Base-by-base conservation (phyloP, 1,284 basidiomycete species). In the Peniophora sp. region DNA sequence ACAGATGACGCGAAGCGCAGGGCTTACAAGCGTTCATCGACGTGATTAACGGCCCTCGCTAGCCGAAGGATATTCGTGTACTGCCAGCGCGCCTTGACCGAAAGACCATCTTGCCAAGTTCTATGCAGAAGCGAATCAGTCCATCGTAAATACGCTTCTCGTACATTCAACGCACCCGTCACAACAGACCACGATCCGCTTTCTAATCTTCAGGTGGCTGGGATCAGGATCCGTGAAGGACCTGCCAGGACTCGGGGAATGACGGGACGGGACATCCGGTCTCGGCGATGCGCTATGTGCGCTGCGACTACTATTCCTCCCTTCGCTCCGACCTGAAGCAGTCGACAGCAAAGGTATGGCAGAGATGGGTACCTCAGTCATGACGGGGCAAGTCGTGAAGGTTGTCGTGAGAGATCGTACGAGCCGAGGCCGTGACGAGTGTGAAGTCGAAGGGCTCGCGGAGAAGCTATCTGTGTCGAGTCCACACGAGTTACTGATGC, bases 171-270 rank as follows among this genome's bases (percentile, higher is more conserved):
- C 74, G 55, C 52, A 81, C 84, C 85, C 84, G 60, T 87, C 84
- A 57, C 85, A 87, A 55, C 83, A 85, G 23, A 87, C 71, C 43
- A 86, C 68, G 36, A 85, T 77, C 50, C 82, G 68, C 60, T 85
- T 85, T 56, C 67, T 73, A 6, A 67, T 58, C 47, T 60, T 64
- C 35, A 52, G 20, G 14, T 18, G 27, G 18, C 47, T 47, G 8
- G 54, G 49, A n/a, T 36, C 50, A 5, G 35, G 23, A 35, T 53
- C 43, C 14, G 55, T 51, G n/a, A 44, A 39, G n/a, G 55, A 55
- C 18, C 55, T 55, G 24, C 41, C 27, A 32, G 27, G 27, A 32
- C 27, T 32, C 27, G 27, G 27, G 27, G 27, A 32, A 12, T 32
- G 27, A 32, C 27, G 27, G 27, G 27, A 32, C 6, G 5, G 27